phyloP scores from a whole-genome alignment of 139 green algal genomes.

The Picochlorum sp. region DNA sequence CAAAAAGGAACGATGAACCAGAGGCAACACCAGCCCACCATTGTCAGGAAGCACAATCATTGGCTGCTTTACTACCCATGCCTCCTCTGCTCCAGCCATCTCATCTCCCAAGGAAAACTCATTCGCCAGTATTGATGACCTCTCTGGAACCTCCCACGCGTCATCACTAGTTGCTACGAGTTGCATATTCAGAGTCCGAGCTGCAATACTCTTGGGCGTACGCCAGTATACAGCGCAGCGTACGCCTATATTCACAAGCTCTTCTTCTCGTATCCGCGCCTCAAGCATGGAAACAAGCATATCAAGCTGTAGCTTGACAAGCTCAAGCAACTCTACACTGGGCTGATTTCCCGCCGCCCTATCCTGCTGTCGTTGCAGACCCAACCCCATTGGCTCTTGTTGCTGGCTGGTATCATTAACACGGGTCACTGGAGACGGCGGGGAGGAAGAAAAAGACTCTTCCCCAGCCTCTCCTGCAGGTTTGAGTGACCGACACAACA shows the following conservation, averaged over 20 bases:
- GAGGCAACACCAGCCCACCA: conserved; percentile 47
- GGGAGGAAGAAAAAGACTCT: no score
- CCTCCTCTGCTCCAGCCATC: conserved; percentile 29
- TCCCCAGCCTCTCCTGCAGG: no score
- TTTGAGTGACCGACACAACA: no score
- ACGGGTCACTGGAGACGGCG: no score
- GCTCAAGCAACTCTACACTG: conserved; percentile 14
- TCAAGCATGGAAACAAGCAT: conserved; percentile 17
- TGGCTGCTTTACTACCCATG: conserved; percentile 37
- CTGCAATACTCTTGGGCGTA: conserved; percentile 17
- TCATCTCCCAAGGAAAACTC: conserved; percentile 20
- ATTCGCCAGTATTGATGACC: neutral
- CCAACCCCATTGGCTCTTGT: no score
- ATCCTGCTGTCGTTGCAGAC: no score
- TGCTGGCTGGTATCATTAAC: no score
- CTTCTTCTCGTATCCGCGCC: neutral
- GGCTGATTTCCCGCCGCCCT: neutral
- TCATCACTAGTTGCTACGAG: conserved; percentile 14
- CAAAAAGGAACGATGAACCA: conserved; percentile 38
- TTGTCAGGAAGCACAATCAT: conserved; percentile 49
- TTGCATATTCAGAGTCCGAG: conserved; percentile 26
- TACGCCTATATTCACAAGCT: neutral
- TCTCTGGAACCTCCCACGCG: neutral
- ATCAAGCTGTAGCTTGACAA: conserved; percentile 19
- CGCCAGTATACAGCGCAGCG: conserved; percentile 16